Evolutionary conservation across 2,329 filamentous ascomycete genomes (phyloP).

Genomic region (Neonectria coccinea): DNA sequence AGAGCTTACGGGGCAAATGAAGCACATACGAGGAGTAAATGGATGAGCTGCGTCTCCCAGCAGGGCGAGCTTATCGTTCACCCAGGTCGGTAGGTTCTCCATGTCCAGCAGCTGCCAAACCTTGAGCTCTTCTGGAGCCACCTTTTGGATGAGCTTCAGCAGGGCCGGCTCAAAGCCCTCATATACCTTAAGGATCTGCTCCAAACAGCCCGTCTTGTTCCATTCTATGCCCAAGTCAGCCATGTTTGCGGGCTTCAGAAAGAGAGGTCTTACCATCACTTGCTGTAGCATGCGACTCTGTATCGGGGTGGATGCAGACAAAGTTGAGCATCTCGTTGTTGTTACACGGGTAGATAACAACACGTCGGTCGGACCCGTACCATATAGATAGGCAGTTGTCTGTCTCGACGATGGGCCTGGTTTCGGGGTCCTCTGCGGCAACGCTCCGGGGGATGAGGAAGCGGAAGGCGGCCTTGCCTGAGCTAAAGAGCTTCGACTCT

Average conservation of each 20-base stretch:
- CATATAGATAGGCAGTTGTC: constrained; percentile 49
- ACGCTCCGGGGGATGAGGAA: constrained; percentile 60
- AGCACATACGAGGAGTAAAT: constrained; percentile 62
- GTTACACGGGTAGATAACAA: constrained; percentile 62
- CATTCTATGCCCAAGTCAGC: constrained; percentile 22
- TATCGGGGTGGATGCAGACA: constrained; percentile 62
- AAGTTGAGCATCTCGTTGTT: constrained; percentile 61
- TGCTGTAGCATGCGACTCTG: constrained; percentile 25
- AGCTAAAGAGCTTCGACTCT: constrained; percentile 50
- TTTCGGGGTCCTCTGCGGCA: constrained; percentile 48
- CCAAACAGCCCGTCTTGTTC: constrained; percentile 53
- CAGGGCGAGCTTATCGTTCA: constrained; percentile 65
- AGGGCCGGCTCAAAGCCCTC: constrained; percentile 57
- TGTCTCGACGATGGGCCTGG: constrained; percentile 27
- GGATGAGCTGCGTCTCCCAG: constrained; percentile 78
- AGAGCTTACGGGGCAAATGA: too few species aligned
- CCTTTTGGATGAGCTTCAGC: constrained; percentile 56
- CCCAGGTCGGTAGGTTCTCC: constrained; percentile 67
- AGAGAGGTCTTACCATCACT: constrained; percentile 18
- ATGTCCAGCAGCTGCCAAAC: constrained; percentile 73
- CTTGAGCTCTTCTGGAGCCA: constrained; percentile 59
- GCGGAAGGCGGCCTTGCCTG: constrained; percentile 66
- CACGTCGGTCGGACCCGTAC: constrained; percentile 55
- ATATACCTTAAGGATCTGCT: constrained; percentile 53
- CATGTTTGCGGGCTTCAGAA: too few species aligned